These are phyloP conservation scores for barrel medic (Medicago truncatula) DNA, from an alignment of 306 rosid species.

Conservation along the genomic window DNA sequence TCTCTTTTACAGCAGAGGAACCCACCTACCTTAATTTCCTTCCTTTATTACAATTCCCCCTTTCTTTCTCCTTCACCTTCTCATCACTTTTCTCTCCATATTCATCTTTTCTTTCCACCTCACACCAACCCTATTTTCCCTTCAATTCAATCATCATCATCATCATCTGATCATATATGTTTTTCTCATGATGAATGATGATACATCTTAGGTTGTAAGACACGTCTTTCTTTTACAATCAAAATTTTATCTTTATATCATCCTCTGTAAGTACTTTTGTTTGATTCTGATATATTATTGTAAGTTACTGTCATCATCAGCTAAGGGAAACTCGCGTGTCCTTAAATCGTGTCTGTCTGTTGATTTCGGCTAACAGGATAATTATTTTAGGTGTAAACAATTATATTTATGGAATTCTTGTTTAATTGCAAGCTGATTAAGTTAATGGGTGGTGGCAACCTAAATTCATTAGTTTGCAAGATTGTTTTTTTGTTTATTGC, in stretches of 20 bases:
- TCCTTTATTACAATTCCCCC: too few relatives aligned
- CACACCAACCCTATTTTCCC: slow-evolving; percentile 1
- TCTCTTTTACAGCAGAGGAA: background rate
- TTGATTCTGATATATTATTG: slow-evolving; percentile 18
- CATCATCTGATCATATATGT: background rate
- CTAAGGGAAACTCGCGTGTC: too few relatives aligned
- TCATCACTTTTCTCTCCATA: background rate
- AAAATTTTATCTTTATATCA: background rate
- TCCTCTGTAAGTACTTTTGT: background rate
- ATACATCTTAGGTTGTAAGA: background rate
- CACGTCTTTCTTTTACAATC: background rate
- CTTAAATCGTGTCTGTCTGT: too few relatives aligned
- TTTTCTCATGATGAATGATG: background rate
- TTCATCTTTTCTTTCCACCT: background rate
- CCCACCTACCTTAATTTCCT: background rate
- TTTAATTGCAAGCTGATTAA: slow-evolving; percentile 47
- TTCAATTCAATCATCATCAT: slow-evolving; percentile 17
- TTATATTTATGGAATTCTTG: slow-evolving; percentile 50
- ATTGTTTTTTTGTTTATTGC: slow-evolving; percentile 58
- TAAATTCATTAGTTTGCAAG: slow-evolving; percentile 60
- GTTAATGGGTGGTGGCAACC: slow-evolving; percentile 44
- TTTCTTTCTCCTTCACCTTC: background rate
- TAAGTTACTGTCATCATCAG: too few relatives aligned
- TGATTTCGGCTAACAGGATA: too few relatives aligned
- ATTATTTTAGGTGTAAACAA: too few relatives aligned